Evolutionary conservation across 768 basidiomycete species (phyloP).

Genomic region (Russula brevipes): DNA sequence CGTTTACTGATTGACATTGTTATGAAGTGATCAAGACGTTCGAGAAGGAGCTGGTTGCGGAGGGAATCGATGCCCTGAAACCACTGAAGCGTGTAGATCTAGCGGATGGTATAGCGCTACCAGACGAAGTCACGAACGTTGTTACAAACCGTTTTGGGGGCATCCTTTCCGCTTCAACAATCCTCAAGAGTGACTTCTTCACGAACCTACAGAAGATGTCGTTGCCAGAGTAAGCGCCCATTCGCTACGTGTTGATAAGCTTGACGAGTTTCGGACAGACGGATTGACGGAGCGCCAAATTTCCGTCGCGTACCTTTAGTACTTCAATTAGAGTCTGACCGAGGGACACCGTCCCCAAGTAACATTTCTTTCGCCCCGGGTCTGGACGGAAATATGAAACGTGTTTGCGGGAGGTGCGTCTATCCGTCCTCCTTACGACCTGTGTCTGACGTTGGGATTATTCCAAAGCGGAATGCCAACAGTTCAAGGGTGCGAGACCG

Average conservation of each 20-base stretch:
- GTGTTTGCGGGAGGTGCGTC: slow-evolving; percentile 71
- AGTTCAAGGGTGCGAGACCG: slow-evolving; percentile 60
- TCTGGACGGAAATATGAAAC: slow-evolving; percentile 39
- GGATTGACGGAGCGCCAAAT: slow-evolving; percentile 92
- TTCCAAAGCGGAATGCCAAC: slow-evolving; percentile 87
- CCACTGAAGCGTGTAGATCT: slow-evolving; percentile 72
- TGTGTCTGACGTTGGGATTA: not conserved
- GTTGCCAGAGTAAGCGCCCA: slow-evolving; percentile 70
- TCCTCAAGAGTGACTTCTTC: slow-evolving; percentile 95
- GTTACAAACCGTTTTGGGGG: slow-evolving; percentile 80
- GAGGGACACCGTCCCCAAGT: slow-evolving; percentile 31
- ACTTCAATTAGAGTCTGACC: slow-evolving; percentile 33
- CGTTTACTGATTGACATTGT: not conserved
- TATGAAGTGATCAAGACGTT: slow-evolving; percentile 86
- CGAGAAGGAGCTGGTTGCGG: slow-evolving; percentile 77
- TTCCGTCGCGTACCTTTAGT: slow-evolving; percentile 78
- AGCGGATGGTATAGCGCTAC: slow-evolving; percentile 66
- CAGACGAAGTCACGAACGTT: slow-evolving; percentile 86
- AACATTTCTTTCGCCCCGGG: slow-evolving; percentile 38
- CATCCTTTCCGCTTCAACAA: slow-evolving; percentile 86
- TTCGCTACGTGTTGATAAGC: not conserved
- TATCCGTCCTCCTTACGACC: not conserved
- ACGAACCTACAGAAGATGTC: slow-evolving; percentile 94
- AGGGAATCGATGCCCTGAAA: slow-evolving; percentile 73
- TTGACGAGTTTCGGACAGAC: slow-evolving; percentile 36